Evolutionary conservation across 257 asterid species (phyloP), one percentile per base, ranked within the genome.

Genomic region (Ajuga chamaepitys): DNA sequence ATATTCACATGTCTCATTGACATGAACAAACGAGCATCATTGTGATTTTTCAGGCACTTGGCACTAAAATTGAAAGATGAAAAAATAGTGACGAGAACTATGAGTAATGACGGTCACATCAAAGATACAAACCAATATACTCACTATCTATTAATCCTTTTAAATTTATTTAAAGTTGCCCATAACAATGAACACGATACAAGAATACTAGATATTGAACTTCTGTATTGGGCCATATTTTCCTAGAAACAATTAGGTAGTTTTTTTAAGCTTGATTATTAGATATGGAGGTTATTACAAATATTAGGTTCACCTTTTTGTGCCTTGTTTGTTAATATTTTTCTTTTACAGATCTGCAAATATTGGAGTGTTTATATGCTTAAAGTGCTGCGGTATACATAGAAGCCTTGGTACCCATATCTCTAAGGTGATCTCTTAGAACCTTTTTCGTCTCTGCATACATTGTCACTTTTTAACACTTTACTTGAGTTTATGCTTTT

Each of bases 311-410:
- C 71, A 44, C 54, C 58, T 20, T 34, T 51, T 47, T 21, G 22
- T 64, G 48, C 50, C 35, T 47, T 62, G 32, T 53, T 25, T 28
- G 20, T 65, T 48, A 4, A 46, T 26, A 8, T 18, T 35, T 45
- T 26, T 17, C 18, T 13, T 61, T 57, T 60, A 47, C 85, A 94
- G 99, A 77, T 94, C 99, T 0, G 91, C 96, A 53, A 94, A 85
- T 77, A 94, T 94, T 46, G 99, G 99, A 56, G 99, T 94, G 14
- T 94, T 94, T 73, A 82, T 94, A 75, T 94, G 99, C 84, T 82
- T 94, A 77, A 94, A 94, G 78, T 94, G 99, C 80, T 94, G 95
- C 55, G 95, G 99, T 40, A 91, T 86, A 50, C 99, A 94, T 85
- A 80, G 97, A 82, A 85, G 96, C 88, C 96, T 94, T 30, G 97